Evolutionary conservation across 2,329 filamentous ascomycete genomes (phyloP).

Genomic region (Nigrograna mackinnonii): DNA sequence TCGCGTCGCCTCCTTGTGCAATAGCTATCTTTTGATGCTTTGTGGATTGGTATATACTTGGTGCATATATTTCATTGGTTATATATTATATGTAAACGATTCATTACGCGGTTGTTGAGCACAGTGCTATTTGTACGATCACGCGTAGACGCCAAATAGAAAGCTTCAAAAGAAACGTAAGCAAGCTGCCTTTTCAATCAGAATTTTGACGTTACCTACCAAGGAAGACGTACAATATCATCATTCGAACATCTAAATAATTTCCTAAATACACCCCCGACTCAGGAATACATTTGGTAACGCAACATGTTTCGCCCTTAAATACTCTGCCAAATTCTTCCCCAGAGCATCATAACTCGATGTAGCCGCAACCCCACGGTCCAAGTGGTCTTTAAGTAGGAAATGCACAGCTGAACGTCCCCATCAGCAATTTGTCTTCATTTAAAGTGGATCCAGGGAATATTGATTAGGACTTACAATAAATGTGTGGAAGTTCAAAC

Average conservation of each 20-base stretch:
- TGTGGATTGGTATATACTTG: no score
- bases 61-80: no score
- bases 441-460: background rate
- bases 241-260: no score
- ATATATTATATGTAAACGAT: no score
- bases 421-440: background rate
- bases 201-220: no score
- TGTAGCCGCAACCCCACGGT: conserved; percentile 2
- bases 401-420: conserved; percentile 4
- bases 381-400: conserved; percentile 2
- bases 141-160: no score
- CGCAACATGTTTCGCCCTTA: conserved; percentile 1
- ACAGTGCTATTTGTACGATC: no score
- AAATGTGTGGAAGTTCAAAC: conserved; percentile 5
- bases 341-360: conserved; percentile 2
- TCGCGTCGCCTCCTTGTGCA: conserved; percentile 30
- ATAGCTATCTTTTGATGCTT: conserved; percentile 27
- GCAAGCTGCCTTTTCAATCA: no score
- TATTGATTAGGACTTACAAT: background rate
- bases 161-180: no score
- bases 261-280: background rate
- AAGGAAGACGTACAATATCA: no score
- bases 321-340: conserved; percentile 4
- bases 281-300: conserved; percentile 2
- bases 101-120: no score